Evolutionary conservation across 2,329 filamentous ascomycete genomes (phyloP), one percentile per base, ranked within the genome.

Genomic region (Paramyrothecium sp.): DNA sequence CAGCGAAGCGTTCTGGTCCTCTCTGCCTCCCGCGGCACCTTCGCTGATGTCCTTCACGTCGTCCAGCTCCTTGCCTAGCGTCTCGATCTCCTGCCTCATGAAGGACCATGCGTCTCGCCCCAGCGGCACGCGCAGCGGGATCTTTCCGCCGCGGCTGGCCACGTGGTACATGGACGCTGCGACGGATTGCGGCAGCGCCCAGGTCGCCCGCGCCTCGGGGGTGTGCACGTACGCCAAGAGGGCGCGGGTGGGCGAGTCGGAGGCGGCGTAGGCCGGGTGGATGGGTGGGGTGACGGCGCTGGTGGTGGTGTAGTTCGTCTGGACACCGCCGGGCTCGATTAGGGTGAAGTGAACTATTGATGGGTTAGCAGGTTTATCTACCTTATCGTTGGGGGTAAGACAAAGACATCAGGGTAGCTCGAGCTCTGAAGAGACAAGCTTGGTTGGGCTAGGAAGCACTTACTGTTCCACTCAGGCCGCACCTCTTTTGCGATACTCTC

Each of bases 401-500:
- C 16, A 16, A 46, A 46, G 5, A n/a, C 41, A 20, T 10, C 4
- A 30, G 26, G 26, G 26, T 30, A 30, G 26, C 26, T 30, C n/a
- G 38, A 44, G n/a, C 38, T 16, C 13, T 12, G 5, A 17, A 12
- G 13, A 19, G n/a, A 44, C 13, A 44, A 38, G 38, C n/a, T 44
- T 16, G 5, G 38, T 5, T 5, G 13, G 38, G 30, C 20, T 21
- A 21, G 20, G 7, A 34, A 20, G 5, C 16, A 38, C 51, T 53
- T 41, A 53, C 51, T 53, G 51, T 53, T 53, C 51, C 51, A 53
- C 17, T 53, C 51, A 10, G 51, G 30, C 3, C 51, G 51, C 16
- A 53, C 51, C 51, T 53, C 51, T 26, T 53, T 53, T 17, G 19
- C 33, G 16, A 53, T n/a, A 21, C 51, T 53, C 30, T 53, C 51